Conservation (phyloP, 2,329 filamentous ascomycete genomes). For the Metarhizium robertsii region DNA sequence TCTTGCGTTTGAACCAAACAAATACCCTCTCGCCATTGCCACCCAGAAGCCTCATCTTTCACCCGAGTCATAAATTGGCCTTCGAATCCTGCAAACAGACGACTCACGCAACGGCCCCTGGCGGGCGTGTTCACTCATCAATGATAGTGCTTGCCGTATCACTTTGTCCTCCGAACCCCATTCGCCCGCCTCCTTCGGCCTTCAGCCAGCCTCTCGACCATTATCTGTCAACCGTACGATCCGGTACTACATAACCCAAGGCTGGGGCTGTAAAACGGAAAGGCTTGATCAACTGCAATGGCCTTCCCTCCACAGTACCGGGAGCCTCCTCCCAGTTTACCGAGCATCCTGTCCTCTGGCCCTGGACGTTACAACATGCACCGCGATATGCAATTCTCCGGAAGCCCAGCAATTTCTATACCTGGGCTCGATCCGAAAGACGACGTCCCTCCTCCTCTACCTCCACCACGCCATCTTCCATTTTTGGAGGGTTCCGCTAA, state of each 20-base stretch:
- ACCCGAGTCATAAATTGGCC: constrained; percentile 1
- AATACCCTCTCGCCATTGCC: constrained; percentile 1
- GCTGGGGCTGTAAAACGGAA: neutral
- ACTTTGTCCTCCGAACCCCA: constrained; percentile 1
- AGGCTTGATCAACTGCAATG: constrained; percentile 15
- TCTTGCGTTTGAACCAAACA: constrained; percentile 1
- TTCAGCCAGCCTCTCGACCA: constrained; percentile 3
- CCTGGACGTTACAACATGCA: constrained; percentile 19
- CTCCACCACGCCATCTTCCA: constrained; percentile 32
- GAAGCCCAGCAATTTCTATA: constrained; percentile 32
- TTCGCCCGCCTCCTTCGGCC: neutral
- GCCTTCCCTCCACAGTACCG: constrained; percentile 27
- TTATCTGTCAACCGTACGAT: neutral
- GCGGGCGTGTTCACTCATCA: neutral
- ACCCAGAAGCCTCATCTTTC: constrained; percentile 2
- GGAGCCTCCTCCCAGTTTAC: constrained; percentile 24
- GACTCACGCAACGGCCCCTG: constrained; percentile 2
- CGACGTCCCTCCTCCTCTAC: constrained; percentile 33
- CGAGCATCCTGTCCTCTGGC: constrained; percentile 26
- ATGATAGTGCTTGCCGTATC: constrained; percentile 1
- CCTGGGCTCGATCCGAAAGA: constrained; percentile 25
- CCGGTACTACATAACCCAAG: neutral
- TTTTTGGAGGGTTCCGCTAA: constrained; percentile 23
- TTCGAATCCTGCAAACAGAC: neutral
- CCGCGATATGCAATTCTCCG: constrained; percentile 22